Percentiles rank a stretch among this genome's conserved stretches.
These are phyloP conservation scores for Nitzschia sp. DNA, from an alignment of 108 stramenopile genomes.

Conservation along the genomic window DNA sequence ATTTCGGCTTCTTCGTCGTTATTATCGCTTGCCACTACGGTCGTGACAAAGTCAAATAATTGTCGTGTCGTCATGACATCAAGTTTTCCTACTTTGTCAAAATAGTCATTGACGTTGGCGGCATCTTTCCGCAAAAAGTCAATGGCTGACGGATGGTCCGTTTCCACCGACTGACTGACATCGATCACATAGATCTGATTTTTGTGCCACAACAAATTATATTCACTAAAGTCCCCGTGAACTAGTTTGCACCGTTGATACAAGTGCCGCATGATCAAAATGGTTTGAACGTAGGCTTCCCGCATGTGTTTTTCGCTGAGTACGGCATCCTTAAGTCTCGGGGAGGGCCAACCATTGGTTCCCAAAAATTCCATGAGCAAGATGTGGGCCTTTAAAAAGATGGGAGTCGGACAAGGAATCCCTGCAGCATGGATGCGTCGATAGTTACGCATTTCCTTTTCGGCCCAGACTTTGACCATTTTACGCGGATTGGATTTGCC, in stretches of 20 bases:
- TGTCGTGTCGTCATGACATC: slow-evolving; percentile 87
- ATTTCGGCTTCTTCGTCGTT: slow-evolving; percentile 49
- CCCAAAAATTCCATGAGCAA: slow-evolving; percentile 99
- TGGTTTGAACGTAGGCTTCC: slow-evolving; percentile 85
- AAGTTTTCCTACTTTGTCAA: slow-evolving; percentile 79
- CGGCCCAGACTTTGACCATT: slow-evolving; percentile 99
- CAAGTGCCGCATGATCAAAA: slow-evolving; percentile 88
- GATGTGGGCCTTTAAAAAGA: slow-evolving; percentile 92
- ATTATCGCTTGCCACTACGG: slow-evolving; percentile 7
- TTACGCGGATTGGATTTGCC: slow-evolving; percentile 96
- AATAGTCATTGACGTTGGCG: slow-evolving; percentile 96
- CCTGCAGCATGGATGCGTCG: slow-evolving; percentile 84
- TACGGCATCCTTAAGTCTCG: slow-evolving; percentile 91
- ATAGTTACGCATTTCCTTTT: slow-evolving; percentile 98
- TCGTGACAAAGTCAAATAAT: slow-evolving; percentile 86
- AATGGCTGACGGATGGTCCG: slow-evolving; percentile 93
- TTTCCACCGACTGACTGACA: slow-evolving; percentile 96
- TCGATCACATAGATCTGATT: slow-evolving; percentile 93
- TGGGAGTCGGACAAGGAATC: slow-evolving; percentile 88
- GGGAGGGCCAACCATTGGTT: slow-evolving; percentile 92
- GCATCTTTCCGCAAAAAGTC: slow-evolving; percentile 97
- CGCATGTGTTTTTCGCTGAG: slow-evolving; percentile 66
- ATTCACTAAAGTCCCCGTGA: slow-evolving; percentile 94
- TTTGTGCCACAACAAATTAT: slow-evolving; percentile 96
- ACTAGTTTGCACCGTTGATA: slow-evolving; percentile 89